Conservation (phyloP, 2,329 filamentous ascomycete species). For the Corynespora cassiicola region DNA sequence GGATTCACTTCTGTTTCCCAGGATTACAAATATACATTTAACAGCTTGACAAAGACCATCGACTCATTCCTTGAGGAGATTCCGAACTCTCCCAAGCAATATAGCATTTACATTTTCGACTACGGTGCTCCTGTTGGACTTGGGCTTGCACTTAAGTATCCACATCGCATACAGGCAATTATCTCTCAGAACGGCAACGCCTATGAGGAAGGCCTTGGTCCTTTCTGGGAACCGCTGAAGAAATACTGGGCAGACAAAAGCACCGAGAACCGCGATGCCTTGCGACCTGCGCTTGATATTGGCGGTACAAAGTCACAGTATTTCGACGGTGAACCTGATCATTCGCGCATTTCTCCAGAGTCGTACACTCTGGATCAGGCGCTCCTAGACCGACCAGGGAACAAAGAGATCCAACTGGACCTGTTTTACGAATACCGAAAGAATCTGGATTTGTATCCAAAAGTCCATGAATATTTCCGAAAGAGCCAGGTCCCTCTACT, state of each 20-base stretch:
- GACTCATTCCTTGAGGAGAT: conserved; percentile 58
- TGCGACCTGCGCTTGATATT: conserved; percentile 20
- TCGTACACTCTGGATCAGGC: conserved; percentile 60
- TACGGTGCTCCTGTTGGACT: conserved; percentile 66
- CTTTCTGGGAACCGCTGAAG: conserved; percentile 59
- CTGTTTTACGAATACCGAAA: conserved; percentile 64
- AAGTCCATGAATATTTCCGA: conserved; percentile 63
- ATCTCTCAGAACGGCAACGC: conserved; percentile 68
- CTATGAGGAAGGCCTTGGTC: conserved; percentile 61
- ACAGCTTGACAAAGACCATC: conserved; percentile 56
- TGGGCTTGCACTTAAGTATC: conserved; percentile 59
- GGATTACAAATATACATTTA: conserved; percentile 62
- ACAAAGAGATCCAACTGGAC: conserved; percentile 62
- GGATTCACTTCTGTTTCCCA: conserved; percentile 60
- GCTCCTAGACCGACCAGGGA: conserved; percentile 57
- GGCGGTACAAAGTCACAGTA: conserved; percentile 52
- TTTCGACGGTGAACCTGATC: conserved; percentile 45
- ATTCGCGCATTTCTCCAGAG: conserved; percentile 51
- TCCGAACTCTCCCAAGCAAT: conserved; percentile 49
- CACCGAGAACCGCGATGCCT: conserved; percentile 24
- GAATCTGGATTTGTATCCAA: conserved; percentile 61
- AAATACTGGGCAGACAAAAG: conserved; percentile 54
- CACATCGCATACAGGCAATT: conserved; percentile 58
- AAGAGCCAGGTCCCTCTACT: conserved; percentile 60
- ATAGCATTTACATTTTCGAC: conserved; percentile 67